phyloP scores from a whole-genome alignment of 805 yeast species.

The Kazachstania viticola region DNA sequence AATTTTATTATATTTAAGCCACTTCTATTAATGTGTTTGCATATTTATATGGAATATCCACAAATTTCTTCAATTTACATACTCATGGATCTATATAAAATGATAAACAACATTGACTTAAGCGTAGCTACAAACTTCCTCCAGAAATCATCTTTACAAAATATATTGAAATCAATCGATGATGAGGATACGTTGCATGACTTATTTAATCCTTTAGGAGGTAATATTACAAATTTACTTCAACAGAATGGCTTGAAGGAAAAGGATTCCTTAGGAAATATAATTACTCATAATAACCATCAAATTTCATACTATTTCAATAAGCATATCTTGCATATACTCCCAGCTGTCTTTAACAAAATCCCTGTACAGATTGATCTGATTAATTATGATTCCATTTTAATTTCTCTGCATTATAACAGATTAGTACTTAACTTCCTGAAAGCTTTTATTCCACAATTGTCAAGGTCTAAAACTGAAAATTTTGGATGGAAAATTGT shows the following conservation, averaged over 20 bases:
- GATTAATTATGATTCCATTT: slow-evolving; percentile 9
- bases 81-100: slow-evolving; percentile 14
- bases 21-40: slow-evolving; percentile 40
- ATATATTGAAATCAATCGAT: slow-evolving; percentile 12
- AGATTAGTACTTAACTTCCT: slow-evolving; percentile 20
- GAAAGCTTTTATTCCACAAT: slow-evolving; percentile 25
- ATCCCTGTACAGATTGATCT: slow-evolving; percentile 22
- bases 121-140: slow-evolving; percentile 9
- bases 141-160: slow-evolving; percentile 10
- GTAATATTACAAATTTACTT: slow-evolving; percentile 5
- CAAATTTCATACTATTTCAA: slow-evolving; percentile 16
- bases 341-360: slow-evolving; percentile 27
- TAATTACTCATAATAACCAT: slow-evolving; percentile 10
- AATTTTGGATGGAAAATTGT: slow-evolving; percentile 28
- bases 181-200: slow-evolving; percentile 7
- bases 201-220: slow-evolving; percentile 5
- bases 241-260: slow-evolving; percentile 6
- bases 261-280: slow-evolving; percentile 13
- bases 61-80: slow-evolving; percentile 4
- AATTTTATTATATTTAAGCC: slow-evolving; percentile 51
- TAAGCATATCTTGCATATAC: slow-evolving; percentile 27
- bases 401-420: slow-evolving; percentile 17
- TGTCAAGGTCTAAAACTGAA: slow-evolving; percentile 28
- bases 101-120: slow-evolving; percentile 20
- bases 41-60: slow-evolving; percentile 17